Evolutionary conservation across 2,329 filamentous ascomycete genomes (phyloP).

Genomic region (Scedosporium apiospermum): DNA sequence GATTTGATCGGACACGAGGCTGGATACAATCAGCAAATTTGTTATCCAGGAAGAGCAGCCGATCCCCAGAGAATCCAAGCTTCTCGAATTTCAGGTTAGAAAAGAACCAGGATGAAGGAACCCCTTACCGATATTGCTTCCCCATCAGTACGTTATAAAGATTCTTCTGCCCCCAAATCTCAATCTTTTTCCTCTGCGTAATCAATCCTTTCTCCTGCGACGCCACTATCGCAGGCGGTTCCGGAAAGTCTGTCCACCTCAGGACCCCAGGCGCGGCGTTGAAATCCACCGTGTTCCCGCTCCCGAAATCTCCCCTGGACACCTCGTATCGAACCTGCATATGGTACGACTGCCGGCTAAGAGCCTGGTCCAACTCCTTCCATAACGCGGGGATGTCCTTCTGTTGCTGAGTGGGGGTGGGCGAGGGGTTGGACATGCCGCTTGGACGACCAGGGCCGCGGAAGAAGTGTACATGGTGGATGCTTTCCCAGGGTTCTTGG

Average conservation of each 20-base stretch:
- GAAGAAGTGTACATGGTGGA: slow-evolving; percentile 45
- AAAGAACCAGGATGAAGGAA: no score
- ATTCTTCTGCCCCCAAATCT: slow-evolving; percentile 42
- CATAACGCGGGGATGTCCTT: slow-evolving; percentile 32
- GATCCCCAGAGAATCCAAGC: no score
- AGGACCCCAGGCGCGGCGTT: slow-evolving; percentile 37
- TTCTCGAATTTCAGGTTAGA: no score
- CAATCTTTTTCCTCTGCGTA: slow-evolving; percentile 45
- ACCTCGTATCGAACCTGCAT: slow-evolving; percentile 47
- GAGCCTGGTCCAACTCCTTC: slow-evolving; percentile 44
- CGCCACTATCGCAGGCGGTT: slow-evolving; percentile 35
- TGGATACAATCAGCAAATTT: slow-evolving; percentile 14
- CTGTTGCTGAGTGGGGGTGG: slow-evolving; percentile 27
- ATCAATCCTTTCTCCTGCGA: slow-evolving; percentile 25
- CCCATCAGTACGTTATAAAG: slow-evolving; percentile 38
- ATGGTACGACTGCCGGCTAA: slow-evolving; percentile 47
- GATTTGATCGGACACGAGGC: slow-evolving; percentile 43
- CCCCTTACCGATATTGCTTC: slow-evolving; percentile 42
- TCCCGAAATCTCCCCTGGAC: slow-evolving; percentile 34
- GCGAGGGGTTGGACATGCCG: slow-evolving; percentile 33
- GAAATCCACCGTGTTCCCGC: slow-evolving; percentile 24
- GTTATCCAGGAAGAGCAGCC: not conserved
- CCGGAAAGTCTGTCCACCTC: slow-evolving; percentile 51
- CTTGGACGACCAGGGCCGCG: slow-evolving; percentile 34
- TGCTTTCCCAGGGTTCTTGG: slow-evolving; percentile 40